A percentile compares a stretch with the other conserved stretches of the same genome.
Evolutionary conservation across 257 asterid genomes (phyloP).

Genomic region (Penstemon newberryi): DNA sequence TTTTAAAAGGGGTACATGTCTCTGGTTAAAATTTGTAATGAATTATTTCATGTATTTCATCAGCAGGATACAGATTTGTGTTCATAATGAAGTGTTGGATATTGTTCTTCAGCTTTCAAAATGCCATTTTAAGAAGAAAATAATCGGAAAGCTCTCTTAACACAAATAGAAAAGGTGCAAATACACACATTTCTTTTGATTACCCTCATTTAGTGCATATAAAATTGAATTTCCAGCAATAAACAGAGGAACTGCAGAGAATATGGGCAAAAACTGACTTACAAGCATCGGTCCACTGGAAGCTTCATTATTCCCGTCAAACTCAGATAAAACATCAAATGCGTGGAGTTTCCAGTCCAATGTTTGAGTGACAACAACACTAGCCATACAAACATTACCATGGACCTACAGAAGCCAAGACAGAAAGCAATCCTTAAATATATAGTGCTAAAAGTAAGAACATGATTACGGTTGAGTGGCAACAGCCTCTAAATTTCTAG

Average conservation of each 20-base stretch:
- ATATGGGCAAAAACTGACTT: conserved; percentile 31
- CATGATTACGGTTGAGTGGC: conserved; percentile 16
- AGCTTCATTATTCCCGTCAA: conserved; percentile 87
- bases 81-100: conserved; percentile 5
- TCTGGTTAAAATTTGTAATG: background rate
- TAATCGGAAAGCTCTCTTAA: background rate
- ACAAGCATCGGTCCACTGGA: conserved; percentile 93
- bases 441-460: conserved; percentile 23
- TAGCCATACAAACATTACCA: conserved; percentile 95
- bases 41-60: background rate
- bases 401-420: conserved; percentile 72
- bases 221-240: conserved; percentile 9
- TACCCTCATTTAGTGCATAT: conserved; percentile 17
- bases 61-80: conserved; percentile 15
- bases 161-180: conserved; percentile 4
- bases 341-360: conserved; percentile 99
- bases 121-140: conserved; percentile 7
- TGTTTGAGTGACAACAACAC: conserved; percentile 96
- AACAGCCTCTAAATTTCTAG: conserved; percentile 1
- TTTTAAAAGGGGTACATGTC: background rate
- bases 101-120: conserved; percentile 6
- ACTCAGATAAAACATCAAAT: conserved; percentile 94
- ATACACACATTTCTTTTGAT: background rate
- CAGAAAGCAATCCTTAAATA: conserved; percentile 10
- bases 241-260: conserved; percentile 21